These are phyloP conservation scores for Microthlaspi erraticum DNA, from an alignment of 345 rosid genomes.

Conservation along the genomic window DNA sequence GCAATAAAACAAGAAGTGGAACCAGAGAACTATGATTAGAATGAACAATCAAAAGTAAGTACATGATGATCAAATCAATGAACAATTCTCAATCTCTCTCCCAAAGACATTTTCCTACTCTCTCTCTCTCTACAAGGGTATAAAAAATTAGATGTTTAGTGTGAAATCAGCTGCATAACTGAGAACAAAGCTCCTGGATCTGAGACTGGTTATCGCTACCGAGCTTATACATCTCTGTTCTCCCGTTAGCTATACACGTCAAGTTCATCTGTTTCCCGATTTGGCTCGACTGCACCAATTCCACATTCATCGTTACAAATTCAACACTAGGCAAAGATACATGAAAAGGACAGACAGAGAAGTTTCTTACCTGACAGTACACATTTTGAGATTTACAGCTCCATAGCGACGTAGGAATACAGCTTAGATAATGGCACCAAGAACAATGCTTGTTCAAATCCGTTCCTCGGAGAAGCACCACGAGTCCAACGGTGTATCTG, in stretches of 20 bases:
- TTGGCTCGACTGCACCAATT: slow-evolving; percentile 58
- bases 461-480: slow-evolving; percentile 65
- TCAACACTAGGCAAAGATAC: background rate
- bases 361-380: slow-evolving; percentile 62
- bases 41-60: slow-evolving; percentile 28
- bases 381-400: slow-evolving; percentile 61
- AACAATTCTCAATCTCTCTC: slow-evolving; percentile 24
- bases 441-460: slow-evolving; percentile 76
- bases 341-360: background rate
- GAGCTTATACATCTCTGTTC: slow-evolving; percentile 47
- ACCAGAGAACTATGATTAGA: slow-evolving; percentile 23
- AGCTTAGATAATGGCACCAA: slow-evolving; percentile 89
- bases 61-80: background rate
- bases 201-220: slow-evolving; percentile 28
- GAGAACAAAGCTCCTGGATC: slow-evolving; percentile 58
- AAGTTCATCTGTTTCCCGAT: slow-evolving; percentile 58
- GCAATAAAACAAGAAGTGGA: slow-evolving; percentile 21
- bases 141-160: slow-evolving; percentile 15
- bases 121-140: slow-evolving; percentile 28
- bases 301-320: slow-evolving; percentile 13
- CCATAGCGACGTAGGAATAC: slow-evolving; percentile 85
- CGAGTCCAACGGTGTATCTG: slow-evolving; percentile 64
- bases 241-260: slow-evolving; percentile 67
- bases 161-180: slow-evolving; percentile 62
- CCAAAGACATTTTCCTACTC: slow-evolving; percentile 34